Conservation (phyloP, 495 filamentous ascomycete genomes). For the Aspergillus sparsus region DNA sequence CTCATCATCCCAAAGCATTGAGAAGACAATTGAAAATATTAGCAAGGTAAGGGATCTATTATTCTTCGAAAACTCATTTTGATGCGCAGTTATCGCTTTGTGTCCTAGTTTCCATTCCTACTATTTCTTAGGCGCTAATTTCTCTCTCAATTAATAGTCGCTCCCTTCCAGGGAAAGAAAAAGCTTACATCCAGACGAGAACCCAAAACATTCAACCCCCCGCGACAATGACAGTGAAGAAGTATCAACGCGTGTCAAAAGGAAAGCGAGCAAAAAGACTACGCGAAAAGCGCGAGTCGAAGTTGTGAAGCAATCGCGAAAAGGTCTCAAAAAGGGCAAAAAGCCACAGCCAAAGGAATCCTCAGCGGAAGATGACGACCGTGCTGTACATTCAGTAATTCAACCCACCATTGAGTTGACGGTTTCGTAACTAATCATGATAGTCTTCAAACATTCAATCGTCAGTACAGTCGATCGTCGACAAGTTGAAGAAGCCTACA, state of each 20-base stretch:
- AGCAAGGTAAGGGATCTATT: slow-evolving; percentile 2
- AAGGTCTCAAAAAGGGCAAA: neutral
- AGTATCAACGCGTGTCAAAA: neutral
- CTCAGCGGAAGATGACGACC: neutral
- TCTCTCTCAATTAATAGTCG: neutral
- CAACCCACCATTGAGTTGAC: neutral
- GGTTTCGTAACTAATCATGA: too few relatives aligned
- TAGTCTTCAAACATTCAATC: neutral
- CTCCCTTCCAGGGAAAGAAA: neutral
- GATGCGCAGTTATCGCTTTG: too few relatives aligned
- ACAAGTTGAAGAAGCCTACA: neutral
- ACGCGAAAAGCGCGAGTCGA: slow-evolving; percentile 1
- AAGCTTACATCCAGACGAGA: neutral
- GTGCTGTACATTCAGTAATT: neutral
- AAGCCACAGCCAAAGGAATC: neutral
- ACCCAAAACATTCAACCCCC: neutral
- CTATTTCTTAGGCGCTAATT: neutral
- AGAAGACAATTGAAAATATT: neutral
- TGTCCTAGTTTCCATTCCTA: neutral
- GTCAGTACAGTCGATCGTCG: slow-evolving; percentile 1
- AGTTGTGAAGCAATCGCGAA: neutral
- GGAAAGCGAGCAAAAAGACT: neutral
- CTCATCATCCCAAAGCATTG: neutral
- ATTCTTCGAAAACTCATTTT: neutral
- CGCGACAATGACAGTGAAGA: neutral